A percentile compares a stretch with the other conserved stretches of the same genome.
Conservation (phyloP, 78 protist genomes). For the Dictyostelium citrinum region DNA sequence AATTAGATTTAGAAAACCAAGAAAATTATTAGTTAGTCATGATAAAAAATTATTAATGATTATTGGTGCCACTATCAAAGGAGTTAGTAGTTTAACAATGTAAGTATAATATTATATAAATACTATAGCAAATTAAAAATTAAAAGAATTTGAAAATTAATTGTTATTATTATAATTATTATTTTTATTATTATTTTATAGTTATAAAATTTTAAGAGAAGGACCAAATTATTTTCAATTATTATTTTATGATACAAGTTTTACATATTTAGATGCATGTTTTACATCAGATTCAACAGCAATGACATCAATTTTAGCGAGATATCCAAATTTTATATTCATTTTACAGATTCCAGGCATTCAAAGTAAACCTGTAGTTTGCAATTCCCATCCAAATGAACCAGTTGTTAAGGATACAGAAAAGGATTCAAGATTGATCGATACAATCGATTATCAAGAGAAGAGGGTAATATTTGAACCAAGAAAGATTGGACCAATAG, state of each 20-base stretch:
- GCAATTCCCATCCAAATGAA: not conserved
- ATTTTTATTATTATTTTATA: not conserved
- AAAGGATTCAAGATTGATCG: not conserved
- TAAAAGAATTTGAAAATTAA: not conserved
- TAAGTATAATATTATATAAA: not conserved
- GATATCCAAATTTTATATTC: constrained; percentile 60
- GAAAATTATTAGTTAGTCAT: constrained; percentile 36
- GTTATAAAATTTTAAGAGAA: constrained; percentile 42
- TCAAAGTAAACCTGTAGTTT: not conserved
- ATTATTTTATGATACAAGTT: constrained; percentile 57
- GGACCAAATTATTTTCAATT: constrained; percentile 70
- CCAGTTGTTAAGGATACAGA: not conserved
- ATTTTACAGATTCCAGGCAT: constrained; percentile 41
- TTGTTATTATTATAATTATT: not conserved
- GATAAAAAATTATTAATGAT: constrained; percentile 41
- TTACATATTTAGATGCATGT: constrained; percentile 71
- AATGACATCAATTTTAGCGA: constrained; percentile 16
- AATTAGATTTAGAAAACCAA: constrained; percentile 38
- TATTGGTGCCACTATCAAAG: constrained; percentile 59
- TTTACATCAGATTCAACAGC: constrained; percentile 60
- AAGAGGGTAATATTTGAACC: constrained; percentile 31
- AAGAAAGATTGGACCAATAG: constrained; percentile 62
- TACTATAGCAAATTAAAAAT: not conserved
- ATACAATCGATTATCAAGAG: not conserved
- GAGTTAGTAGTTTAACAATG: constrained; percentile 58